Base-by-base conservation (phyloP, 2,329 filamentous ascomycete genomes). In the Bimuria novae-zelandiae region DNA sequence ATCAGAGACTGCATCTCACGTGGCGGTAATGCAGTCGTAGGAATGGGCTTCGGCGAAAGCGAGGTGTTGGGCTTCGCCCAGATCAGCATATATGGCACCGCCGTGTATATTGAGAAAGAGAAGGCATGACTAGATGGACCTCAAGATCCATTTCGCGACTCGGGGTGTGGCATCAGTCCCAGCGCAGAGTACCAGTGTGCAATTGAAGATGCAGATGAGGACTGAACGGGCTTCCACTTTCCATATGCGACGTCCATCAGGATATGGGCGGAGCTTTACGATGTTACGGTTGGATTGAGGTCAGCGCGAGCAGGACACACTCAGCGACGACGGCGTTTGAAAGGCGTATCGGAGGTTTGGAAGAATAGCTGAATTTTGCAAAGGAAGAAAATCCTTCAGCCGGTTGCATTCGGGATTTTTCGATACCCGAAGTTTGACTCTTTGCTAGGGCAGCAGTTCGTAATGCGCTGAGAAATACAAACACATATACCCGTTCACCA, bases 1-100 rank as follows among this genome's bases (percentile, higher is more conserved):
- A 57, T 71, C 7, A 60, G 61, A n/a, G 68, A 72, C 47, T 70
- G 68, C 14, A 57, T 72, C 10, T 51, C 53, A 7, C 60, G 65
- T 25, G 70, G 70, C 3, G 69, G 67, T 14, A 72, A 72, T 46
- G 70, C 70, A 0, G 57, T 70, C 29, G 51, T 72, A 1, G 70
- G 69, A 6, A 46, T 72, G 37, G 59, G 63, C 3, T 62, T 71
- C 23, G 59, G 66, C 11, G 70, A 72, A 45, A 68, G 61, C 45
- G 70, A 72, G 50, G 57, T 72, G 3, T 49, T 72, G 32, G 68
- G 70, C 1, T 72, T 70, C 46, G 57, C 70, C 4, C 67, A 70
- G 25, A 63, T 72, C n/a, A 69, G 61, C 46, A 61, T 61, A 3
- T 67, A 67, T 30, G 70, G 69, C 4, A 72, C 70, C 3, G 69